Conservation (phyloP, 805 yeast genomes). For the Cyberlindnera subsufficiens region DNA sequence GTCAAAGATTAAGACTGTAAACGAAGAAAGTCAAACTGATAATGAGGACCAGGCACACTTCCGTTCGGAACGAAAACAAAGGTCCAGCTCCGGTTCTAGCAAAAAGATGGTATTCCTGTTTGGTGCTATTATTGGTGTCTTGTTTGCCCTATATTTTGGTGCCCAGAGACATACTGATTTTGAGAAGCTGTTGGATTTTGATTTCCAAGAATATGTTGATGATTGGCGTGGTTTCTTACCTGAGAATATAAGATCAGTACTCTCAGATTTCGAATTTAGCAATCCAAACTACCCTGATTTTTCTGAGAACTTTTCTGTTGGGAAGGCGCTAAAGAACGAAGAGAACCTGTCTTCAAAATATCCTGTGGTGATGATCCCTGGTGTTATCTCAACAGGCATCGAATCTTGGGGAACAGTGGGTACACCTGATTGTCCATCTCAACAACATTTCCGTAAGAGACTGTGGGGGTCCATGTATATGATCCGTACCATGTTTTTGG, state of each 20-base stretch:
- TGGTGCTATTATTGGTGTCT: constrained; percentile 70
- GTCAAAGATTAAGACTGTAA: not conserved
- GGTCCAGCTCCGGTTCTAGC: constrained; percentile 22
- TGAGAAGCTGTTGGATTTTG: constrained; percentile 27
- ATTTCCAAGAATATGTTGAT: constrained; percentile 52
- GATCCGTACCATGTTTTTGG: constrained; percentile 87
- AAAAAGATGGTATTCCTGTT: constrained; percentile 56
- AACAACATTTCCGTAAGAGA: constrained; percentile 81
- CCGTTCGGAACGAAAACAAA: not conserved
- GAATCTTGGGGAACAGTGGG: constrained; percentile 89
- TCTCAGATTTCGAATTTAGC: constrained; percentile 43
- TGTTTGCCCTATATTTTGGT: constrained; percentile 59
- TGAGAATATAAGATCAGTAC: constrained; percentile 48
- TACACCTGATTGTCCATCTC: constrained; percentile 73
- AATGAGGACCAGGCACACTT: not conserved
- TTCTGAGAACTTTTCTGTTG: constrained; percentile 85
- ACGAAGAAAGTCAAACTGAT: not conserved
- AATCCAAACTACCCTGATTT: constrained; percentile 34
- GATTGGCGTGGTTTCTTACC: constrained; percentile 80
- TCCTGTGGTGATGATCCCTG: constrained; percentile 92
- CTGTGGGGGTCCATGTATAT: constrained; percentile 97
- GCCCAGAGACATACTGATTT: constrained; percentile 28
- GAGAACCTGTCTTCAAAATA: constrained; percentile 49
- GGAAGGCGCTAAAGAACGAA: constrained; percentile 51
- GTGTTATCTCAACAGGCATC: constrained; percentile 90